Evolutionary conservation across 75 land plant species (phyloP), one percentile per base, ranked within the genome.

Genomic region (Sequoiadendron giganteum): DNA sequence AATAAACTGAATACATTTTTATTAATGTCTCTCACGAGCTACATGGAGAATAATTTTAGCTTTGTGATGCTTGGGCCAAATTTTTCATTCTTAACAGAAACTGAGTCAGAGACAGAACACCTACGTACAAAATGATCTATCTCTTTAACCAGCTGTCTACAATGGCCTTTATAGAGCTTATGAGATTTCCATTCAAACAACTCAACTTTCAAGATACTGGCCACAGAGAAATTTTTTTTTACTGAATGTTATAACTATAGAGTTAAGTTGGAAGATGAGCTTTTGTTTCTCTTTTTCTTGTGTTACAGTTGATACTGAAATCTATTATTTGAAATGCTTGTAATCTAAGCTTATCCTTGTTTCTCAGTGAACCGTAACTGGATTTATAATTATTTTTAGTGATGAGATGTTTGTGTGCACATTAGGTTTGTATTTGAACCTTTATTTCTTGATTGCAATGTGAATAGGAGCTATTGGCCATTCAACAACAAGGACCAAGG

Each of bases 401-500:
- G 32, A 2, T 2, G 34, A 75, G 77, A 75, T 34, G 1, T 34
- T 34, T 13, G 77, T n/a, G 48, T 82, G n/a, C 34, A 45, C 84
- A 42, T 82, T n/a, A 82, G 34, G 16, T 82, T n/a, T 47, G 34
- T n/a, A 82, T 14, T 25, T 11, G 10, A 79, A 79, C 47, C 45
- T 8, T 13, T 11, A 82, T 82, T 82, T 82, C 52, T 82, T 45
- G 30, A 47, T 82, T 40, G 52, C 54, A 47, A 82, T 1, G n/a
- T 42, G 34, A 45, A 28, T 91, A 98, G 99, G 99, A 98, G 85
- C 91, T 98, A 87, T 91, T 98, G 87, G 99, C 99, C 55, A 98
- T 98, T 91, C 99, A 98, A 85, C 99, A 98, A 87, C 93, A 94
- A 90, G 99, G 99, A 32, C 98, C 99, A 40, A 93, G 99, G 90